Evolutionary conservation across 805 yeast species (phyloP).

Genomic region (Debaryomyces castellii): DNA sequence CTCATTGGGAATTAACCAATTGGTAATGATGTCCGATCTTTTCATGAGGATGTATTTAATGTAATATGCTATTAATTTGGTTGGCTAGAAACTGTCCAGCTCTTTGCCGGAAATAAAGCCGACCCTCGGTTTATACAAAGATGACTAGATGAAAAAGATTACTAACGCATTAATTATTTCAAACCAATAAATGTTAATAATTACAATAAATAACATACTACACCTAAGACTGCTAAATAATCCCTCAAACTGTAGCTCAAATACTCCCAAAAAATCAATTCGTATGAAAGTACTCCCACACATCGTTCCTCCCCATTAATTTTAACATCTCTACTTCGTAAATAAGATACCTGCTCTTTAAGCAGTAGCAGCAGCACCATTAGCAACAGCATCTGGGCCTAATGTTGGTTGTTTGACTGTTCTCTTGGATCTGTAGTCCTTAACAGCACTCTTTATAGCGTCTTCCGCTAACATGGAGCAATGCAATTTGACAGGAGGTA

Average conservation of each 20-base stretch:
- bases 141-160: not conserved
- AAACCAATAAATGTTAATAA: not conserved
- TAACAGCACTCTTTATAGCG: constrained; percentile 95
- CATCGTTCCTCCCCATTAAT: not conserved
- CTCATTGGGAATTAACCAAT: too few species aligned
- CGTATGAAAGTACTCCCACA: not conserved
- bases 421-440: constrained; percentile 90
- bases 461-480: constrained; percentile 99
- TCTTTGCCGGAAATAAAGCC: not conserved
- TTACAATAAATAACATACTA: constrained; percentile 1
- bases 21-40: not conserved
- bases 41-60: not conserved
- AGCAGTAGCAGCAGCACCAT: constrained; percentile 12
- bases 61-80: not conserved
- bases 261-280: not conserved
- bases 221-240: not conserved
- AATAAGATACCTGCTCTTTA: constrained; percentile 2
- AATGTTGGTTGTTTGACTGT: constrained; percentile 50
- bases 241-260: not conserved
- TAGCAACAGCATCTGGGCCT: constrained; percentile 55
- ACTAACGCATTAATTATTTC: not conserved
- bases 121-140: not conserved
- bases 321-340: not conserved
- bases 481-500: constrained; percentile 96
- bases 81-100: not conserved